phyloP scores from a whole-genome alignment of 768 basidiomycete genomes.

The Paxillus rubicundulus region DNA sequence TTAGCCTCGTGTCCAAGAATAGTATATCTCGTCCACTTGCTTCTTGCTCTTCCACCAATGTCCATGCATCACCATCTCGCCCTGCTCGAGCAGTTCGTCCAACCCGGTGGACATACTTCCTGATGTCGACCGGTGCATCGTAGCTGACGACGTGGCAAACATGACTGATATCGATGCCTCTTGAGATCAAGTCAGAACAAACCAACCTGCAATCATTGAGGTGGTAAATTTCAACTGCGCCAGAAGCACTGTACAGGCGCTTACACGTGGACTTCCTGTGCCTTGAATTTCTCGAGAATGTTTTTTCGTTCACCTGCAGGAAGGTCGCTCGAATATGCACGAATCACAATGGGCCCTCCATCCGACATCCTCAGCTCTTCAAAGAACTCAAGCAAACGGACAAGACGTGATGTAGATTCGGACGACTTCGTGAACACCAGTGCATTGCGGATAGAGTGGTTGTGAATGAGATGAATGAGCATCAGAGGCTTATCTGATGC shows the following conservation, averaged over 20 bases:
- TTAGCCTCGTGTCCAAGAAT: slow-evolving; percentile 1
- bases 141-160: slow-evolving; percentile 94
- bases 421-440: slow-evolving; percentile 97
- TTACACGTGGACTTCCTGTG: slow-evolving; percentile 80
- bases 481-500: slow-evolving; percentile 82
- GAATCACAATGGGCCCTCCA: slow-evolving; percentile 41
- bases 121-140: slow-evolving; percentile 95
- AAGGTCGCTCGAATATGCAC: slow-evolving; percentile 87
- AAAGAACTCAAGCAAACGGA: slow-evolving; percentile 79
- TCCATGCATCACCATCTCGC: slow-evolving; percentile 86
- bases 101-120: slow-evolving; percentile 97
- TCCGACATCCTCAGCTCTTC: slow-evolving; percentile 44
- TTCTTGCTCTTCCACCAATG: slow-evolving; percentile 92
- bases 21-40: slow-evolving; percentile 33
- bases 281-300: slow-evolving; percentile 79
- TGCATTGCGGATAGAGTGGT: slow-evolving; percentile 58
- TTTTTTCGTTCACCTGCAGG: slow-evolving; percentile 65
- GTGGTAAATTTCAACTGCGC: slow-evolving; percentile 1
- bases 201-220: slow-evolving; percentile 58
- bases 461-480: slow-evolving; percentile 82
- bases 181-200: slow-evolving; percentile 95
- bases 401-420: slow-evolving; percentile 82
- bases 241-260: slow-evolving; percentile 24
- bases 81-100: slow-evolving; percentile 96
- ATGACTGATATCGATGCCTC: slow-evolving; percentile 92